Evolutionary conservation across 805 yeast species (phyloP), one percentile per base, ranked within the genome.

Genomic region (Hermanozyma aechmeae): DNA sequence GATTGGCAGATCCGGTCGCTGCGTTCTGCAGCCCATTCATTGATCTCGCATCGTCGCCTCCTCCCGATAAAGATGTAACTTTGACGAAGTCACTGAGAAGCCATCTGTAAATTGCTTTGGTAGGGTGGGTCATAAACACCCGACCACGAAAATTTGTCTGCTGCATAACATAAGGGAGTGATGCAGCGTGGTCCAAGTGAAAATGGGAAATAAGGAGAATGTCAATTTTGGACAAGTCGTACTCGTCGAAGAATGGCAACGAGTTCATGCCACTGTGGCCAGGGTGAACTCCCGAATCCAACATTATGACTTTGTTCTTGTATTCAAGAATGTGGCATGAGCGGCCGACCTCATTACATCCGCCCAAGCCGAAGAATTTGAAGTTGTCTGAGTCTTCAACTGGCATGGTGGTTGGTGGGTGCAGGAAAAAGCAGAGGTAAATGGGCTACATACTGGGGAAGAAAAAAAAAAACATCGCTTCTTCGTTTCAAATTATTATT

Each of bases 71-170:
- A 16, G 73, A 67, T 10, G 95, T 84, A 16, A 92, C 97, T 45
- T 89, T 70, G 12, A 92, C 96, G 47, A 87, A 92, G 65, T 92
- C 99, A 36, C 86, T 79, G 33, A 92, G 56, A 25, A 92, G 68
- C 97, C 98, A 92, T 40, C 96, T 72, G 53, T 87, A 92, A 33
- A 92, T 92, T 23, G 98, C 97, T 60, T 92, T 92, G 0, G 98
- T 92, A 5, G 99, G 97, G 55, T 92, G 96, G 17, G 99, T 92
- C 99, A 92, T 92, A 53, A 89, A 89, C 4, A 92, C 98, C 27
- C 96, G 71, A 3, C 99, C 99, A 47, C 76, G 79, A 63, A 92
- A 92, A 40, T 71, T 81, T 1, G 99, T 92, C 46, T 86, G 93
- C 46, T 86, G 95, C 96, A 92, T 86, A 25, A 92, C 97, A 48